A percentile compares a stretch with the other conserved stretches of the same genome.
Conservation (phyloP, 169 alveolate genomes). For the Plasmodium malariae region DNA sequence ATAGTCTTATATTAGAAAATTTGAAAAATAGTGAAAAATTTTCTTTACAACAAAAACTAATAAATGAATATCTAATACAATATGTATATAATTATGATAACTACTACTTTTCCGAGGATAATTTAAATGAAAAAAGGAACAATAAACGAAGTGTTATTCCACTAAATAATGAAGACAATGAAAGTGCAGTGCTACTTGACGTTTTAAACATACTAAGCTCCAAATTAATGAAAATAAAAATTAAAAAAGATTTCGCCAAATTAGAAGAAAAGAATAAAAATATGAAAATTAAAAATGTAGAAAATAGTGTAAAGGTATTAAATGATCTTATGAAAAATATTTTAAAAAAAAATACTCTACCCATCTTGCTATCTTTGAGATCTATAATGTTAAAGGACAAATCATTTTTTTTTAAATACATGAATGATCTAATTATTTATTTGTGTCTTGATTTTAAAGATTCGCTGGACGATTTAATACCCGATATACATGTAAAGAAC, state of each 20-base stretch:
- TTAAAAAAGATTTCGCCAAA: slow-evolving; percentile 70
- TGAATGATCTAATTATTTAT: slow-evolving; percentile 44
- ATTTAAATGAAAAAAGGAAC: slow-evolving; percentile 12
- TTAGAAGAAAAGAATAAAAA: slow-evolving; percentile 69
- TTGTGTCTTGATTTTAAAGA: slow-evolving; percentile 56
- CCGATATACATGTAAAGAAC: slow-evolving; percentile 32
- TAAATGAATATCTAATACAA: slow-evolving; percentile 65
- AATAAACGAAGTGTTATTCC: slow-evolving; percentile 30
- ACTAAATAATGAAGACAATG: slow-evolving; percentile 60
- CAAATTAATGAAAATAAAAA: slow-evolving; percentile 66
- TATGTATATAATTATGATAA: slow-evolving; percentile 69
- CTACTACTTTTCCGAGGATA: slow-evolving; percentile 50
- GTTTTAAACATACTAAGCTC: slow-evolving; percentile 45
- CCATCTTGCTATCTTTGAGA: slow-evolving; percentile 44
- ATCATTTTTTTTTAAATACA: slow-evolving; percentile 54
- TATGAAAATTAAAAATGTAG: slow-evolving; percentile 58
- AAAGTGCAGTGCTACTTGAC: slow-evolving; percentile 39
- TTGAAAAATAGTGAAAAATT: slow-evolving; percentile 59
- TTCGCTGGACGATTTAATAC: slow-evolving; percentile 35
- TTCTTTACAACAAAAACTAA: slow-evolving; percentile 54
- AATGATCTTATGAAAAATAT: slow-evolving; percentile 70
- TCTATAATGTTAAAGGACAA: slow-evolving; percentile 47
- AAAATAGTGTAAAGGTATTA: slow-evolving; percentile 67
- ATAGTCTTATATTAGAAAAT: slow-evolving; percentile 30
- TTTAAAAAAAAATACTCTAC: slow-evolving; percentile 66